Percentiles rank a stretch among this genome's conserved stretches.
Evolutionary conservation across 352 stramenopile genomes (phyloP).

Genomic region (Phytophthora constricta): DNA sequence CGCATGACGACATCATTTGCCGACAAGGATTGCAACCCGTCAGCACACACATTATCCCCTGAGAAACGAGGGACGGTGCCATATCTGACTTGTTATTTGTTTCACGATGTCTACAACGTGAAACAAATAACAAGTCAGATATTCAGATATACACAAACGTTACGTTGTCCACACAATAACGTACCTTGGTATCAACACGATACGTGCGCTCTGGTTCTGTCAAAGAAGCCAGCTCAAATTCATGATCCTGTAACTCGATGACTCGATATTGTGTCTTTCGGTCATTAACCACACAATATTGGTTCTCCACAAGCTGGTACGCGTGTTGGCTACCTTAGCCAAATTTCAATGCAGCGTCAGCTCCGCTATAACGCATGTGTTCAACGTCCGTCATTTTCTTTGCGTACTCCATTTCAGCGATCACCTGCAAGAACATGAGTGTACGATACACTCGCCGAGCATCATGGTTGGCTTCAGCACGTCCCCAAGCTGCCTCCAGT

Average conservation of each 20-base stretch:
- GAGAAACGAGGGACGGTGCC: too few relatives aligned
- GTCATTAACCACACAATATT: constrained; percentile 4
- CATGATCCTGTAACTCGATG: background rate
- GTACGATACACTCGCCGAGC: background rate
- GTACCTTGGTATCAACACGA: constrained; percentile 12
- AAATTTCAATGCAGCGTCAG: background rate
- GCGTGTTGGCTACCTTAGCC: background rate
- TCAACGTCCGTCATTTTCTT: background rate
- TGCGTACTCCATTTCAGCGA: background rate
- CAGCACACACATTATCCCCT: background rate
- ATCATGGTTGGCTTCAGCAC: background rate
- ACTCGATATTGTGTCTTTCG: constrained; percentile 3
- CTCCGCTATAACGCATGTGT: background rate
- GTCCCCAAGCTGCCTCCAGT: background rate
- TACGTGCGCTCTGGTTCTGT: background rate
- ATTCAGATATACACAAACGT: too few relatives aligned
- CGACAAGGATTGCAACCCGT: too few relatives aligned
- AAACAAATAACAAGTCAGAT: too few relatives aligned
- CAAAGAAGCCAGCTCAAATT: background rate
- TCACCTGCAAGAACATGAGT: background rate
- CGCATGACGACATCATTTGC: too few relatives aligned
- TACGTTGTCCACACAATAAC: too few relatives aligned
- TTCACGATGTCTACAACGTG: background rate
- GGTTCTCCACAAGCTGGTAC: background rate
- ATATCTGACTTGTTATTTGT: background rate